Base-by-base conservation (phyloP, 2,329 filamentous ascomycete genomes). In the Colletotrichum cuscutae region DNA sequence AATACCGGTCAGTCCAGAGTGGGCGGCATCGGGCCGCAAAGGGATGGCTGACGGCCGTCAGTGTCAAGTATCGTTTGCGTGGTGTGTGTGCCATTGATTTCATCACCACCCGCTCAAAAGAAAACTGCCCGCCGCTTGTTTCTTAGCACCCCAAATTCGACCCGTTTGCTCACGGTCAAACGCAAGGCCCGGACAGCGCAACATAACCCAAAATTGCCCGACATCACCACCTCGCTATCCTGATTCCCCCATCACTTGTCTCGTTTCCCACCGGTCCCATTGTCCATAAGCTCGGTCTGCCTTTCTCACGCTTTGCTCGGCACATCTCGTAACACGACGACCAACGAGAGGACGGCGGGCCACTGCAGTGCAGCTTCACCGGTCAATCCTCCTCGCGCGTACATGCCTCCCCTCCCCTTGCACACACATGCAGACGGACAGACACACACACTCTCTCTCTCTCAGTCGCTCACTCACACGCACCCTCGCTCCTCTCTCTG, bases 331-430 rank as follows among this genome's bases (percentile, higher is more conserved):
- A 35, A 53, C 22, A 8, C 35, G 15, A 26, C 26, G 12, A 61
- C 65, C 46, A 26, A 53, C 61, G 49, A 64, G 49, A 63, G 42
- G 32, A 64, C 58, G 32, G 19, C 12, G 7, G 22, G 15, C 2
- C 35, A 64, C 63, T 52, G 22, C 53, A 64, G 59, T 19, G 49
- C 59, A 52, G 57, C 59, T 30, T 69, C 66, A 69, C 66, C 66
- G 66, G 66, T 58, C 66, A 30, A 26, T 54, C n/a, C 61, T 54
- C 30, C 61, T 37, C 30, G 28, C 30, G 30, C 49, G 13, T 22
- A 26, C 28, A 15, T 49, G 59, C 59, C 46, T 53, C 56, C 22
- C 22, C 22, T 4, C 30, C 28, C 28, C 24, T 60, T 24, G 63
- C 28, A 26, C n/a, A 63, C 26, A n/a, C 42, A 49, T n/a, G 19